Conservation (phyloP, 139 green algal species). For the Chlorella sp. region DNA sequence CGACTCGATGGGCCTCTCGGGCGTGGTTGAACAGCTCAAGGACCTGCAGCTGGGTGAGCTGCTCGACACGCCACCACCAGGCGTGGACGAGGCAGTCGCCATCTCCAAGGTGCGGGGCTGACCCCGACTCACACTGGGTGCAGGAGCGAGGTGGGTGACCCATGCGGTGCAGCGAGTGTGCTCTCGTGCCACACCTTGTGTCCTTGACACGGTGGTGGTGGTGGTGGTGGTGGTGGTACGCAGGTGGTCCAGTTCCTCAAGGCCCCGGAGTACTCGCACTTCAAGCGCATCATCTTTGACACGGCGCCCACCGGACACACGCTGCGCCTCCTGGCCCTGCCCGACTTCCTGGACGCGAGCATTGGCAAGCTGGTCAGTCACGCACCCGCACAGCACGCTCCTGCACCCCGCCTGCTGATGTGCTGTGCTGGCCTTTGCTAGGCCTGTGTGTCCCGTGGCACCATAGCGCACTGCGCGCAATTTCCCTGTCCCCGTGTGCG, state of each 20-base stretch:
- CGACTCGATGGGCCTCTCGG: slow-evolving; percentile 62
- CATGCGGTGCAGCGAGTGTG: too few species aligned
- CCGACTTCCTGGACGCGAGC: slow-evolving; percentile 90
- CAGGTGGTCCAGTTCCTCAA: slow-evolving; percentile 84
- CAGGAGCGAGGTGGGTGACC: too few species aligned
- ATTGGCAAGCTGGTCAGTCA: slow-evolving; percentile 53
- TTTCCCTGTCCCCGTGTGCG: background rate
- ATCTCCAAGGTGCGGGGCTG: slow-evolving; percentile 96
- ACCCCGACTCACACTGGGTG: too few species aligned
- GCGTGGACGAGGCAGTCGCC: slow-evolving; percentile 89
- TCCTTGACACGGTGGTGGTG: too few species aligned
- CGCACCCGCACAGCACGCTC: background rate
- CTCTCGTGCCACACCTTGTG: too few species aligned
- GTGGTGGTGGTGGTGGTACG: too few species aligned
- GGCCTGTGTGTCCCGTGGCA: too few species aligned
- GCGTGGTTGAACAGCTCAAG: slow-evolving; percentile 73
- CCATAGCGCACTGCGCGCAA: too few species aligned
- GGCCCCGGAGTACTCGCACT: slow-evolving; percentile 72
- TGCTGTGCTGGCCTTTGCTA: background rate
- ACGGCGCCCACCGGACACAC: slow-evolving; percentile 98
- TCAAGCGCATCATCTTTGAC: slow-evolving; percentile 96
- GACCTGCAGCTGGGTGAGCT: slow-evolving; percentile 86
- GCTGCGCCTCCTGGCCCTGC: slow-evolving; percentile 89
- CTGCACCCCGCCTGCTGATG: background rate
- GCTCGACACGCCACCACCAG: slow-evolving; percentile 93